Evolutionary conservation across 495 filamentous ascomycete species (phyloP).

Genomic region (Penicillium mononematosum): DNA sequence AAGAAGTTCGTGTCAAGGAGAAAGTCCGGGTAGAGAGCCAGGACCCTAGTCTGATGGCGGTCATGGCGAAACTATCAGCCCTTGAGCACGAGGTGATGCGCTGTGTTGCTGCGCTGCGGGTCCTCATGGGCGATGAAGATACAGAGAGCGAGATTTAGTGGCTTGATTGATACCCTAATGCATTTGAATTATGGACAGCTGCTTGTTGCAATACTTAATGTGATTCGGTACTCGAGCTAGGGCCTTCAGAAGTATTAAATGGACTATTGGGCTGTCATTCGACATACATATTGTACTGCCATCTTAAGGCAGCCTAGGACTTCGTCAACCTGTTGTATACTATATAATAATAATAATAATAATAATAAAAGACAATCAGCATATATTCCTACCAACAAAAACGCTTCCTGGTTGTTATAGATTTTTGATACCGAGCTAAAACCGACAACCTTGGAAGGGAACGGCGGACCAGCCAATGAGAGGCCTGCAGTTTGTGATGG

Average conservation of each 20-base stretch:
- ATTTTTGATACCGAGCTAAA: neutral
- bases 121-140: slow-evolving; percentile 71
- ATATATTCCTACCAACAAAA: neutral
- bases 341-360: neutral
- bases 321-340: neutral
- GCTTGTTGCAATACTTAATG: neutral
- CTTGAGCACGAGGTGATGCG: slow-evolving; percentile 70
- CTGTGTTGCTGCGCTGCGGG: slow-evolving; percentile 67
- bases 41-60: slow-evolving; percentile 83
- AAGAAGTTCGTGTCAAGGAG: slow-evolving; percentile 81
- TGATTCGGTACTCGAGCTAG: neutral
- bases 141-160: slow-evolving; percentile 37
- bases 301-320: neutral
- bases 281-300: neutral
- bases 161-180: slow-evolving; percentile 5
- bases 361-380: neutral
- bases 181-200: neutral
- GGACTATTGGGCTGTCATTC: neutral
- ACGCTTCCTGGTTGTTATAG: neutral
- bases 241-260: neutral
- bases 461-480: slow-evolving; percentile 31
- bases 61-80: slow-evolving; percentile 82
- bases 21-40: slow-evolving; percentile 89
- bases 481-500: slow-evolving; percentile 29
- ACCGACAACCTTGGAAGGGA: slow-evolving; percentile 1